These are phyloP conservation scores for Termitomyces sp. DNA, from an alignment of 768 basidiomycete genomes.

Conservation along the genomic window DNA sequence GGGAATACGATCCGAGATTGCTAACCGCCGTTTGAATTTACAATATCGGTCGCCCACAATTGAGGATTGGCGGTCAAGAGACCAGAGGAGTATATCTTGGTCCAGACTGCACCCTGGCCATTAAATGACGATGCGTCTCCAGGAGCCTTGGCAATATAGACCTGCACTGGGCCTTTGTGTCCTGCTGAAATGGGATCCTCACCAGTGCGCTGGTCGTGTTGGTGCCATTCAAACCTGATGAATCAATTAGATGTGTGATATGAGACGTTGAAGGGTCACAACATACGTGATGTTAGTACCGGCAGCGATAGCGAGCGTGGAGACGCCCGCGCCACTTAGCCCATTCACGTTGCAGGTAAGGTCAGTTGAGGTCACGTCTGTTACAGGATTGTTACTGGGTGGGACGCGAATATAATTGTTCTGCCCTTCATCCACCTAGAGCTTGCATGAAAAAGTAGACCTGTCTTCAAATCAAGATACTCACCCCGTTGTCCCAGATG, in stretches of 20 bases:
- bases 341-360: constrained; percentile 50
- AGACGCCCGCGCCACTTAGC: constrained; percentile 29
- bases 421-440: constrained; percentile 37
- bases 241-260: not conserved
- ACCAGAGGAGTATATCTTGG: constrained; percentile 47
- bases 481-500: constrained; percentile 43
- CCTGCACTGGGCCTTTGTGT: constrained; percentile 46
- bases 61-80: constrained; percentile 30
- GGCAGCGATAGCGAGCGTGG: constrained; percentile 35
- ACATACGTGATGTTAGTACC: constrained; percentile 38
- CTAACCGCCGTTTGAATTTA: constrained; percentile 38
- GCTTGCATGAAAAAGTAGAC: not conserved
- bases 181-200: constrained; percentile 46
- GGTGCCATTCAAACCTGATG: constrained; percentile 48
- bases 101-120: constrained; percentile 47
- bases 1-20: not conserved
- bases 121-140: constrained; percentile 38
- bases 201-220: constrained; percentile 46
- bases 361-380: constrained; percentile 48
- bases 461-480: not conserved
- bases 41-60: constrained; percentile 44
- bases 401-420: constrained; percentile 42
- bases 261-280: not conserved
- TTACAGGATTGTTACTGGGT: constrained; percentile 51
- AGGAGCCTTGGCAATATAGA: constrained; percentile 47